Evolutionary conservation across 352 stramenopile species (phyloP).

Genomic region (Globisporangium nodosum): DNA sequence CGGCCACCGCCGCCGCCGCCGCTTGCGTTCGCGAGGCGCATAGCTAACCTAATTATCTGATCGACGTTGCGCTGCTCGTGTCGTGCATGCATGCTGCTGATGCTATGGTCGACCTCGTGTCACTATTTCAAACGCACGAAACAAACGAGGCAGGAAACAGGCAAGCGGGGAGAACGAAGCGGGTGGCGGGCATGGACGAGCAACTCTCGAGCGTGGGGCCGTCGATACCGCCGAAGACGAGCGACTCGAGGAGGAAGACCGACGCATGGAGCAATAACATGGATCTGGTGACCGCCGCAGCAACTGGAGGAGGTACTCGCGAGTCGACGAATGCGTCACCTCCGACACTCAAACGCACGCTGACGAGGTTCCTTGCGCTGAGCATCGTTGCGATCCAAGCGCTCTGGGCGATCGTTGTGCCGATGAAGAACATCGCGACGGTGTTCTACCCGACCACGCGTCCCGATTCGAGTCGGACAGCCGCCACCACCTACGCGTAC

Average conservation of each 20-base stretch:
- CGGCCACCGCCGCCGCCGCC: too few species aligned
- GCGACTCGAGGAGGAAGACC: slow-evolving; percentile 1
- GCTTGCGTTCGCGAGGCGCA: too few species aligned
- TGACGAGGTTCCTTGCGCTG: slow-evolving; percentile 5
- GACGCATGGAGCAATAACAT: slow-evolving; percentile 14
- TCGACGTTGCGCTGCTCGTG: too few species aligned
- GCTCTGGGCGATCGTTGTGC: slow-evolving; percentile 29
- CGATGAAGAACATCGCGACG: slow-evolving; percentile 36
- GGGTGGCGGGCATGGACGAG: neutral
- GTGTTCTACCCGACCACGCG: slow-evolving; percentile 27
- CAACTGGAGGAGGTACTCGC: neutral
- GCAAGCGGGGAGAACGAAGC: neutral
- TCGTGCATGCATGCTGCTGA: neutral
- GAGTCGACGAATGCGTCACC: neutral
- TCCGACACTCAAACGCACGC: slow-evolving; percentile 2
- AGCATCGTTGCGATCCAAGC: slow-evolving; percentile 25
- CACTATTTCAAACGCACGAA: neutral
- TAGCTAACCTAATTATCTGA: too few species aligned
- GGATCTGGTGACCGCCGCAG: neutral
- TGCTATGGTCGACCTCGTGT: too few species aligned
- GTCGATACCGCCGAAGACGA: neutral
- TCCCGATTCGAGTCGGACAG: slow-evolving; percentile 14
- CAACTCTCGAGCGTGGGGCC: slow-evolving; percentile 10
- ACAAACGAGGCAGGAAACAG: too few species aligned
- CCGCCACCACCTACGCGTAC: neutral